Percentiles rank a stretch among this genome's conserved stretches.
These are phyloP conservation scores for Picochlorum sp. DNA, from an alignment of 139 green algal species.

Conservation along the genomic window DNA sequence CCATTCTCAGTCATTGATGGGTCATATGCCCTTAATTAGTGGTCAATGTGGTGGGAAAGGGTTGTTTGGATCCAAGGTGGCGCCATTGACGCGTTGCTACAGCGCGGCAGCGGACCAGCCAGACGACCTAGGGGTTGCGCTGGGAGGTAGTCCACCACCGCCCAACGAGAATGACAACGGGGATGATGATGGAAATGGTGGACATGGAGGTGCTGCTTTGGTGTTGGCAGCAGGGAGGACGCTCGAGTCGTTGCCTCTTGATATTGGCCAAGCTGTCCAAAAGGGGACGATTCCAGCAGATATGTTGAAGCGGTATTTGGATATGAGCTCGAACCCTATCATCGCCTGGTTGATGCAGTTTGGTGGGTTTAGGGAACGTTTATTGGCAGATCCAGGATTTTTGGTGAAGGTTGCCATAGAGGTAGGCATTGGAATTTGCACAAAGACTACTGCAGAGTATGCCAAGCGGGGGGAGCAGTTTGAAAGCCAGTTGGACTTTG, in stretches of 20 bases:
- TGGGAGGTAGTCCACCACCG: not conserved
- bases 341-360: constrained; percentile 13
- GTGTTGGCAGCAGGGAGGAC: constrained; percentile 13
- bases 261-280: constrained; percentile 58
- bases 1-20: too few relatives aligned
- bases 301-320: constrained; percentile 67
- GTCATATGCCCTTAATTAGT: too few relatives aligned
- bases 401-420: constrained; percentile 75
- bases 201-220: constrained; percentile 1
- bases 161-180: not conserved
- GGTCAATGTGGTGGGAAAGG: too few relatives aligned
- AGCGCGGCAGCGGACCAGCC: too few relatives aligned
- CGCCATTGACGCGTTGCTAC: too few relatives aligned
- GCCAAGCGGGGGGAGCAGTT: constrained; percentile 62
- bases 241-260: constrained; percentile 29
- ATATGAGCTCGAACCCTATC: constrained; percentile 48
- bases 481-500: constrained; percentile 83
- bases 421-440: constrained; percentile 88
- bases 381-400: constrained; percentile 89
- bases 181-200: not conserved
- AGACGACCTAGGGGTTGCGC: not conserved
- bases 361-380: constrained; percentile 78
- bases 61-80: too few relatives aligned
- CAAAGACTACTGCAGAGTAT: constrained; percentile 88
- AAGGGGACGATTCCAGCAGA: constrained; percentile 43